Conservation (phyloP, 345 rosid species). For the Laguncularia racemosa region DNA sequence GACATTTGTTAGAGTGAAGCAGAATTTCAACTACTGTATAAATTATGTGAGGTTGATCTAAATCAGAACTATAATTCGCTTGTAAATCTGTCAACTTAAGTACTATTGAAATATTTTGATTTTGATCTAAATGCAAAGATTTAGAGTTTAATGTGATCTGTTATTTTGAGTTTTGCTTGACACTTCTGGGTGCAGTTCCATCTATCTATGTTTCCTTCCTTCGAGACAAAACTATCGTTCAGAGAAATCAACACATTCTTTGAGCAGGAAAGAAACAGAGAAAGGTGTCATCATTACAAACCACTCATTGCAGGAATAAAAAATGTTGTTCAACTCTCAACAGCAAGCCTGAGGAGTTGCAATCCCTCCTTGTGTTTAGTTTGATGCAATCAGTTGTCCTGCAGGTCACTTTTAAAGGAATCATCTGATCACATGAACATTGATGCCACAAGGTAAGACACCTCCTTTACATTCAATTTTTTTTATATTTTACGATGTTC, state of each 20-base stretch:
- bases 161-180: too few relatives aligned
- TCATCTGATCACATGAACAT: constrained; percentile 96
- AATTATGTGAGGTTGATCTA: too few relatives aligned
- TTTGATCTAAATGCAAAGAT: too few relatives aligned
- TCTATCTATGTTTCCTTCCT: too few relatives aligned
- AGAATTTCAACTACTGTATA: too few relatives aligned
- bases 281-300: constrained; percentile 82
- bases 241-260: not conserved
- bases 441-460: constrained; percentile 90
- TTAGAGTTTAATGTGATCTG: too few relatives aligned
- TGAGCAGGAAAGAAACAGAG: constrained; percentile 86
- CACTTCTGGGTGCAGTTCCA: too few relatives aligned
- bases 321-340: not conserved
- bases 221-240: too few relatives aligned
- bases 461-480: constrained; percentile 1
- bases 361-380: not conserved
- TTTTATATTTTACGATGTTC: not conserved
- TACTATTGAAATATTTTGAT: too few relatives aligned
- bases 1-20: too few relatives aligned
- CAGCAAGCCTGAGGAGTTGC: not conserved
- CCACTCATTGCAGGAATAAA: constrained; percentile 70
- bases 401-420: constrained; percentile 94
- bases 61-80: too few relatives aligned
- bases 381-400: constrained; percentile 3
- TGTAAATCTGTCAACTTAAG: too few relatives aligned